Evolutionary conservation across 345 rosid genomes (phyloP), one percentile per base, ranked within the genome.

Genomic region (Cardamine chenopodiifolia): DNA sequence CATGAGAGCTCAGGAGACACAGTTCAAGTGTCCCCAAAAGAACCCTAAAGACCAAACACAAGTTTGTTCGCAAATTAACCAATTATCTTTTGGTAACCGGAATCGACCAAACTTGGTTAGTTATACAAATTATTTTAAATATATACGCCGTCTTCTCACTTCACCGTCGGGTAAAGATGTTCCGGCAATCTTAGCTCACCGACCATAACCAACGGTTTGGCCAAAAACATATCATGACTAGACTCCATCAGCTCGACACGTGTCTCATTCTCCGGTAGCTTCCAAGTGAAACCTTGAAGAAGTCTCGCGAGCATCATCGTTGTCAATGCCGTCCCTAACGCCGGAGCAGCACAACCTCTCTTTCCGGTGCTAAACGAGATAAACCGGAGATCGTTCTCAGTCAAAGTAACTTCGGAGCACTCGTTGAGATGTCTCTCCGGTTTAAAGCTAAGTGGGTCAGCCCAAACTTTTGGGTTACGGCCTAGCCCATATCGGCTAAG

Each of bases 301-400:
- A 86, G 79, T 73, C 90, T 84, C 0, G 87, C 90, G 2, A 86
- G 70, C 20, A 82, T 29, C 88, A 86, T 82, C 6, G 83, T 70
- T 0, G 85, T 81, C 80, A 86, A 79, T 9, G 79, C 58, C 28
- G 86, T 70, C 5, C 90, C 86, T 8, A 86, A 74, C 1, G 80
- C 25, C 1, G 81, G 59, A 6, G 80, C 87, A 15, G 72, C 54
- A 17, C 90, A 86, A 0, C 87, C 82, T 7, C 86, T 74, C n/a
- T 83, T 76, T 0, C 90, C 87, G 1, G 83, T 82, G 58, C 87
- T 82, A 34, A 84, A 86, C 1, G 86, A 84, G 31, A 86, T 84
- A 75, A 86, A 84, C 28, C 85, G 74, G 5, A 84, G 73, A 44
- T 86, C 84, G 0, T 68, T 82, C 75, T 86, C 87, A 0, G 60